Percentiles rank a stretch among this genome's conserved stretches.
These are phyloP conservation scores for Pelagomonas calceolata DNA, from an alignment of 108 stramenopile species.

Conservation along the genomic window DNA sequence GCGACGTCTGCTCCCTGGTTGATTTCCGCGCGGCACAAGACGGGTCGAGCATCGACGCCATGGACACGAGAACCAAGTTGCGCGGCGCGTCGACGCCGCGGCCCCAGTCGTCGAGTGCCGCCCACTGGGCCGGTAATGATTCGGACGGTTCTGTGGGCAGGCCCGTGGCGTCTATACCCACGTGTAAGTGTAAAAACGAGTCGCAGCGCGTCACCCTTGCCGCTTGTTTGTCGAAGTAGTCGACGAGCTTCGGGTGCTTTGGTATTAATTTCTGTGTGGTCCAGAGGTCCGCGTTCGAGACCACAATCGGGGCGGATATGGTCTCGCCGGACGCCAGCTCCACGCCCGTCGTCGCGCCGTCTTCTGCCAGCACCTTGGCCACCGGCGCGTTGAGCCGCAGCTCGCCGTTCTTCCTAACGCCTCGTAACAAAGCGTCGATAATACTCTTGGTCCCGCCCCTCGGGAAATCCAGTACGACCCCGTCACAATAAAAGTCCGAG, in stretches of 20 bases:
- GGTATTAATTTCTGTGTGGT: slow-evolving; percentile 55
- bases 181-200: slow-evolving; percentile 81
- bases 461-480: slow-evolving; percentile 70
- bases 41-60: slow-evolving; percentile 70
- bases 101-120: slow-evolving; percentile 75
- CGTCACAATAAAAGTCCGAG: slow-evolving; percentile 65
- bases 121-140: slow-evolving; percentile 83
- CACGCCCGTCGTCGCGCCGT: slow-evolving; percentile 57
- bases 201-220: slow-evolving; percentile 58
- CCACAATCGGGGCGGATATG: slow-evolving; percentile 60
- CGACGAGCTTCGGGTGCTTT: slow-evolving; percentile 38
- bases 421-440: slow-evolving; percentile 70
- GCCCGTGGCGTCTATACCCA: slow-evolving; percentile 77
- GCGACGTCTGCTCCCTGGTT: no score
- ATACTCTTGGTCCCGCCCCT: slow-evolving; percentile 65
- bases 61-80: slow-evolving; percentile 70
- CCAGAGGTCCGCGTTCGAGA: slow-evolving; percentile 76
- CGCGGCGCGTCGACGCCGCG: slow-evolving; percentile 71
- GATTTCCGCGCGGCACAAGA: no score
- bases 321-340: slow-evolving; percentile 33
- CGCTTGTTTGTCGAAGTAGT: slow-evolving; percentile 44
- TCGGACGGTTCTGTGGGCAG: slow-evolving; percentile 50
- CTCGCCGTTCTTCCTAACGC: slow-evolving; percentile 61
- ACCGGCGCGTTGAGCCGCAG: slow-evolving; percentile 55
- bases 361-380: slow-evolving; percentile 56